Percentiles rank a stretch among this genome's conserved stretches.
phyloP scores from a whole-genome alignment of 2,329 filamentous ascomycete species.

The Colletotrichum sp. region DNA sequence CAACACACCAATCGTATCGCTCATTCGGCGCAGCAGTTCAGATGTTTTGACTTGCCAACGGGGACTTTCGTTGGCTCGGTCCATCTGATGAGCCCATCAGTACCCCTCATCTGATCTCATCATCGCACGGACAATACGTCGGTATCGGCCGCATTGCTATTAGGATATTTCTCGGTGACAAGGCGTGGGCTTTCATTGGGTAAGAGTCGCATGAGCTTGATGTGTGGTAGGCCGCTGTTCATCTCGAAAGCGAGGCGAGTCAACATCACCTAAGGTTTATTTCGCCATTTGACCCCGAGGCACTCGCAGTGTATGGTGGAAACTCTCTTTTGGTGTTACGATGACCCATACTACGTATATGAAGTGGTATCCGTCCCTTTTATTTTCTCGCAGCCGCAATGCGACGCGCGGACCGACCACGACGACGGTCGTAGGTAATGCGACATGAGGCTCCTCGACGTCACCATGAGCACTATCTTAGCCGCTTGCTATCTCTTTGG shows the following conservation, averaged over 20 bases:
- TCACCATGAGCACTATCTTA: not conserved
- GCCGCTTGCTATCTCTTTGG: not conserved
- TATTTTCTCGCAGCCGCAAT: rapidly evolving
- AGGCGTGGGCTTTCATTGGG: not conserved
- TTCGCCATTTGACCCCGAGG: not conserved
- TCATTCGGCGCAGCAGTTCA: not conserved
- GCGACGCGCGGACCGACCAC: not conserved
- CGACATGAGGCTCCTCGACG: not conserved
- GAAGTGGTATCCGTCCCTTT: too few species aligned
- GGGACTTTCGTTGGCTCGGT: not conserved
- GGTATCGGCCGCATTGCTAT: not conserved
- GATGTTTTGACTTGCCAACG: not conserved
- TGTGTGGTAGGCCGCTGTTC: not conserved
- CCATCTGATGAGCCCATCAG: not conserved
- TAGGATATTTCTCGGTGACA: not conserved
- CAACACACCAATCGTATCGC: not conserved
- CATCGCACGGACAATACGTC: not conserved
- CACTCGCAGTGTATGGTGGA: not conserved
- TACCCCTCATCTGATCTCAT: not conserved
- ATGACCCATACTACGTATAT: not conserved
- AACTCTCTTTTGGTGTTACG: not conserved
- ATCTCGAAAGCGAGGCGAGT: not conserved
- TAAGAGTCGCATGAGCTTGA: not conserved
- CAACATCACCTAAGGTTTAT: not conserved
- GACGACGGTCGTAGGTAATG: not conserved